A percentile compares a stretch with the other conserved stretches of the same genome.
Evolutionary conservation across 2,329 filamentous ascomycete species (phyloP).

Genomic region (Talaromyces albobiverticillius): DNA sequence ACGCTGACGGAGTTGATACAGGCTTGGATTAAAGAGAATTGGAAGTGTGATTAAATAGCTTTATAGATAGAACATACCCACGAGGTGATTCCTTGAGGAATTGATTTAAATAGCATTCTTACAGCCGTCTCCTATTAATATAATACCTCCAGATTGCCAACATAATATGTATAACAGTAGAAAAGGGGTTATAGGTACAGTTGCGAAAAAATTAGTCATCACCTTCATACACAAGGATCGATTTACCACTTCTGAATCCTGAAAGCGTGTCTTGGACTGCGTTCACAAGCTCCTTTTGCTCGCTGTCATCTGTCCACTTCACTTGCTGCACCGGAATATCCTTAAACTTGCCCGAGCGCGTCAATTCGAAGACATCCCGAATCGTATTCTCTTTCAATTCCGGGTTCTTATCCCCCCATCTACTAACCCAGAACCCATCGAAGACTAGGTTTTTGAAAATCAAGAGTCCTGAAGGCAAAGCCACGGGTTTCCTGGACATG

Average conservation of each 20-base stretch:
- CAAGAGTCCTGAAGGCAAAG: conserved; percentile 74
- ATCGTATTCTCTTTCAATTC: conserved; percentile 75
- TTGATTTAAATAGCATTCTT: not conserved
- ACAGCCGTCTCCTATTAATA: not conserved
- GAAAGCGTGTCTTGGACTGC: conserved; percentile 80
- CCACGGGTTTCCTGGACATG: conserved; percentile 85
- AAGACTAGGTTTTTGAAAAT: conserved; percentile 94
- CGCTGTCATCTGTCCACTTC: conserved; percentile 78
- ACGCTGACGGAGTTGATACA: conserved; percentile 58
- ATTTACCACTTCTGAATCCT: conserved; percentile 84
- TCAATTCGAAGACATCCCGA: conserved; percentile 76
- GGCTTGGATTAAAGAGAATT: conserved; percentile 58
- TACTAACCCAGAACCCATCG: conserved; percentile 91
- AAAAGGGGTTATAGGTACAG: not conserved
- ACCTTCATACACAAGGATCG: conserved; percentile 74
- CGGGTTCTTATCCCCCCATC: conserved; percentile 76
- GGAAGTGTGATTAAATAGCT: conserved; percentile 38
- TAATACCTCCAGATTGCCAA: not conserved
- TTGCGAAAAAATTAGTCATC: not conserved
- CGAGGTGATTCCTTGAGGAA: not conserved
- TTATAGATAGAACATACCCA: not conserved
- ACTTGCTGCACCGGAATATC: conserved; percentile 82
- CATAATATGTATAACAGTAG: not conserved
- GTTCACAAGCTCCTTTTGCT: conserved; percentile 63
- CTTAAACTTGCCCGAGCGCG: conserved; percentile 71